Conservation (phyloP, 108 stramenopile genomes). For the Nitzschia putrida region DNA sequence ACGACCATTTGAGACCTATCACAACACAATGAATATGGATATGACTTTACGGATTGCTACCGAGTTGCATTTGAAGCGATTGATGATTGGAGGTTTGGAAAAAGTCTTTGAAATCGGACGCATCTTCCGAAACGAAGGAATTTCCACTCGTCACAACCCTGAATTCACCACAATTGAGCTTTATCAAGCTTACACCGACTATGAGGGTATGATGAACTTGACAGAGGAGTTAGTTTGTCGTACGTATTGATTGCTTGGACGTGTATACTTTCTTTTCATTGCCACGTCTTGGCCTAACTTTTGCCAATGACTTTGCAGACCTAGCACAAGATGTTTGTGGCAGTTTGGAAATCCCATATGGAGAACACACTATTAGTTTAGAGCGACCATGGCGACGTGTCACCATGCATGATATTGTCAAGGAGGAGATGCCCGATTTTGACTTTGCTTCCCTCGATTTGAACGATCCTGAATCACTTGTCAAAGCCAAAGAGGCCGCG, state of each 20-base stretch:
- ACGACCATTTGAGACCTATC: constrained; percentile 97
- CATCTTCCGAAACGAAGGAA: constrained; percentile 99
- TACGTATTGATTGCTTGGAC: constrained; percentile 28
- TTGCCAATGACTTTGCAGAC: constrained; percentile 22
- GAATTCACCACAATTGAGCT: constrained; percentile 98
- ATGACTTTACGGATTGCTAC: constrained; percentile 98
- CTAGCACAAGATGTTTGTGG: constrained; percentile 81
- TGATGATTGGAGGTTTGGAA: constrained; percentile 97
- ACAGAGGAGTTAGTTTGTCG: constrained; percentile 89
- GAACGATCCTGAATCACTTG: constrained; percentile 64
- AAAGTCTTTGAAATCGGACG: constrained; percentile 97
- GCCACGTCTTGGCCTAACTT: background rate
- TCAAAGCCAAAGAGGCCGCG: constrained; percentile 75
- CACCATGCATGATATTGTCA: constrained; percentile 96
- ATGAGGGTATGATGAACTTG: constrained; percentile 96
- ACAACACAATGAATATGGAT: constrained; percentile 92
- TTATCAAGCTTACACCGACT: constrained; percentile 98
- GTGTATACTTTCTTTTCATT: background rate
- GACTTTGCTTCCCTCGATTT: constrained; percentile 79
- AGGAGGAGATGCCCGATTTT: constrained; percentile 87
- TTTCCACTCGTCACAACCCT: constrained; percentile 97
- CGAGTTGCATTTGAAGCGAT: constrained; percentile 94
- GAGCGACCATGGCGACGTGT: constrained; percentile 93
- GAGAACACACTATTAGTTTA: constrained; percentile 79
- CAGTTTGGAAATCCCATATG: constrained; percentile 74